Conservation (phyloP, 2,329 filamentous ascomycete genomes). For the Ophiocordyceps unilateralis region DNA sequence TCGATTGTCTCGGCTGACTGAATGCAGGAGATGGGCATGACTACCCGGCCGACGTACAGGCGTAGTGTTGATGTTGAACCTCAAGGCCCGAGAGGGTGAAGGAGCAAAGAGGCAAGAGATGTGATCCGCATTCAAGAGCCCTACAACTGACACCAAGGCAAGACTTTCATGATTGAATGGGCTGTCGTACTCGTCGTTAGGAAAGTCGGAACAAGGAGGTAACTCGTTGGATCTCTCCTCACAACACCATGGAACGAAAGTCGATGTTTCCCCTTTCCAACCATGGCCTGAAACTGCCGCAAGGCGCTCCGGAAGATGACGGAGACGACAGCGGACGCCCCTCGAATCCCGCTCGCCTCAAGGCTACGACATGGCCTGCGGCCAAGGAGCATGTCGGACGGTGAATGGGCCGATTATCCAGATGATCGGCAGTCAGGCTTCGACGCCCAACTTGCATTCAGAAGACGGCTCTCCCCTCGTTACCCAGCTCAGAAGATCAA, state of each 20-base stretch:
- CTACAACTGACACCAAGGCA: neutral
- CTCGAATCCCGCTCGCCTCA: neutral
- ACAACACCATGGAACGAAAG: neutral
- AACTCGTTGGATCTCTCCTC: neutral
- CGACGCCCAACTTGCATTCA: neutral
- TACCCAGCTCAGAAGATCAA: neutral
- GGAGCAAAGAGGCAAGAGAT: neutral
- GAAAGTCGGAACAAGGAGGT: neutral
- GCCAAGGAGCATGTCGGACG: too few species aligned
- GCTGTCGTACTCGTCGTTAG: too few species aligned
- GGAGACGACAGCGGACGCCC: neutral
- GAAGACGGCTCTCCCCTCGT: neutral
- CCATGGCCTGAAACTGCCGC: neutral
- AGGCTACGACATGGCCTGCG: too few species aligned
- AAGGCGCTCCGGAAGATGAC: neutral
- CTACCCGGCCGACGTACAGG: neutral
- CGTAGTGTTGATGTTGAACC: neutral
- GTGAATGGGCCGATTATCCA: neutral
- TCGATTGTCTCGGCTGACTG: slow-evolving; percentile 3
- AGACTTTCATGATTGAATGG: neutral
- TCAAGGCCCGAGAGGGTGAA: neutral
- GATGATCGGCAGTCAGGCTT: neutral
- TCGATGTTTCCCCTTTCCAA: neutral
- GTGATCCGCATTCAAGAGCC: neutral
- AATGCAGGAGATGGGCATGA: neutral